Percentiles rank a stretch among this genome's conserved stretches.
Evolutionary conservation across 176 grass and related monocot genomes (phyloP).

Genomic region (maize (Zea mays)): DNA sequence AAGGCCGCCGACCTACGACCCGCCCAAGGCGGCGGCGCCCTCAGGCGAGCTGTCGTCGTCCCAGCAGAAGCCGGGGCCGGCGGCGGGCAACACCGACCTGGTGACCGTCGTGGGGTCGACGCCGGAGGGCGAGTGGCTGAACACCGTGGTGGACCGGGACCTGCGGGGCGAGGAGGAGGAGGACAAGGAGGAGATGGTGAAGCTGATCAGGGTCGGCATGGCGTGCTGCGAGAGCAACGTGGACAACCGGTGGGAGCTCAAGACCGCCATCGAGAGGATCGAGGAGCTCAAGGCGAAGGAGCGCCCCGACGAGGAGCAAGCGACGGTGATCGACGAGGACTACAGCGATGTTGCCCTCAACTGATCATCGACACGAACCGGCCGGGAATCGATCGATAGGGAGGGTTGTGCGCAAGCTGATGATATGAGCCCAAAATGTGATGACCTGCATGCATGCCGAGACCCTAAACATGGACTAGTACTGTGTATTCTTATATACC

Average conservation of each 20-base stretch:
- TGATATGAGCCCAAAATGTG: too few relatives aligned
- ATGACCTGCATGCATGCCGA: background rate
- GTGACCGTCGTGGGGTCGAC: constrained; percentile 29
- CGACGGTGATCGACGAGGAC: constrained; percentile 32
- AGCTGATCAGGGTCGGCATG: constrained; percentile 71
- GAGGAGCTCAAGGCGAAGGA: constrained; percentile 52
- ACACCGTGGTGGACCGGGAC: constrained; percentile 47
- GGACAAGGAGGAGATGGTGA: constrained; percentile 53
- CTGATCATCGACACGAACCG: background rate
- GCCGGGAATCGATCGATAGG: background rate
- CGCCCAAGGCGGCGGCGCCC: background rate
- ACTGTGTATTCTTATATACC: background rate
- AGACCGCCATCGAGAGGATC: constrained; percentile 57
- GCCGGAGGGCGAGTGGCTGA: constrained; percentile 48
- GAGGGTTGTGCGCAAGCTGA: background rate
- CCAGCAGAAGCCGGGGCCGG: background rate
- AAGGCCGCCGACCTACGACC: constrained; percentile 34
- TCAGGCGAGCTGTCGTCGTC: background rate
- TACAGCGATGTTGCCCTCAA: constrained; percentile 24
- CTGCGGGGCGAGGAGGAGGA: constrained; percentile 28
- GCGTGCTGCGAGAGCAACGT: constrained; percentile 63
- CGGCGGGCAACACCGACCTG: constrained; percentile 29
- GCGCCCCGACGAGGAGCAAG: constrained; percentile 1
- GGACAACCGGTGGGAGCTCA: constrained; percentile 70
- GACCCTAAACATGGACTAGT: constrained; percentile 1